Evolutionary conservation across 176 grass and related monocot species (phyloP), one percentile per base, ranked within the genome.

Genomic region (Saccharum officinarum): DNA sequence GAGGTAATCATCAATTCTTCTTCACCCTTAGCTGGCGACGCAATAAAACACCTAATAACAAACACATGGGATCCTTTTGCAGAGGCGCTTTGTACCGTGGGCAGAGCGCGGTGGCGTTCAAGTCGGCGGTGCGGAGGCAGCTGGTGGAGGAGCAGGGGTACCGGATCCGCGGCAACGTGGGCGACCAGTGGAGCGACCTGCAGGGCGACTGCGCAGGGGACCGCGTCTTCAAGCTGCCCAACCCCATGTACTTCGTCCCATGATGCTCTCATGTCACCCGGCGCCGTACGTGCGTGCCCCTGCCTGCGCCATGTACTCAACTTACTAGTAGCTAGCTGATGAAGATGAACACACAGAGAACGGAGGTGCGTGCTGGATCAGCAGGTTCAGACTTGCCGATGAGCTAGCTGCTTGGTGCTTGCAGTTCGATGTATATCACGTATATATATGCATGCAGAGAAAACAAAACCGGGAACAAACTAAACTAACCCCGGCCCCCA

Each of bases 141-240:
- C 79, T 95, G 57, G 65, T 59, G 50, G 87, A 30, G 4, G 89
- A 31, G 6, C 84, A 98, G 12, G 89, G 95, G 6, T 98, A 92
- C 69, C 74, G 91, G 66, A 75, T 98, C 39, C 85, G 93, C 1
- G 96, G 96, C 46, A 98, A 95, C 50, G 81, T 95, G 22, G 93
- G 96, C 26, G 96, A 98, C 77, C 96, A 95, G 42, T 98, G 96
- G 93, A 98, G 96, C 86, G 93, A 98, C 79, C 67, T 95, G 28
- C 83, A 80, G 52, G 96, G 96, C 7, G 89, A 94, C 54, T 89
- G 17, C 67, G 15, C 68, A 44, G 89, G 91, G 2, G 93, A 98
- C 50, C 93, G 93, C 57, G 81, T 90, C 14, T 98, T 98, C 85
- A 98, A 95, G 76, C 55, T 98, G 46, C 93, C 96, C 46, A 95